A percentile compares a stretch with the other conserved stretches of the same genome.
phyloP scores from a whole-genome alignment of 2,329 filamentous ascomycete genomes.

The Clonostachys chloroleuca region DNA sequence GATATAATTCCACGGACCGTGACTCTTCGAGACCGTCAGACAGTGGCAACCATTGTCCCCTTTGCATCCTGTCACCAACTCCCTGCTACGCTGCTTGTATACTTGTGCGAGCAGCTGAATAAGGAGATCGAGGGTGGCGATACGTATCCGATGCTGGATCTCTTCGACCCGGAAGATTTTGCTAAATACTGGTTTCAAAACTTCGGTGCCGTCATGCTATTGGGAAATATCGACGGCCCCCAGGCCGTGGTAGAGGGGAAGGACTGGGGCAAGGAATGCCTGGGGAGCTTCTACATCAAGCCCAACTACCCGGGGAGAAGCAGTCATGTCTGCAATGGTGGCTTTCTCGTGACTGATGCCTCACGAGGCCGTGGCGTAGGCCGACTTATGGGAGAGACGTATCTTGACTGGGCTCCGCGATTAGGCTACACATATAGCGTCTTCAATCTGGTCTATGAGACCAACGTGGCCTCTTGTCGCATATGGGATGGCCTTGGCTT shows the following conservation, averaged over 20 bases:
- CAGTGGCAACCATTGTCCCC: conserved; percentile 77
- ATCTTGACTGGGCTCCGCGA: conserved; percentile 74
- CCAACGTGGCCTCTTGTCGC: conserved; percentile 82
- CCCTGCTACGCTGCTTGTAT: conserved; percentile 69
- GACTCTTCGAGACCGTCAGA: conserved; percentile 78
- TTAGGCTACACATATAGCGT: conserved; percentile 88
- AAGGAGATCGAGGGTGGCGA: conserved; percentile 90
- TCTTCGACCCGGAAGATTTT: conserved; percentile 70
- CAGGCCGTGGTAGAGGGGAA: conserved; percentile 53
- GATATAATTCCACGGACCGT: conserved; percentile 72
- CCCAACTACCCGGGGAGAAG: conserved; percentile 89
- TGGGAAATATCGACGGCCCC: conserved; percentile 66
- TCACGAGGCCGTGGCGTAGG: conserved; percentile 71
- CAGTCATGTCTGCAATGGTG: conserved; percentile 86
- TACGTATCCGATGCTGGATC: conserved; percentile 83
- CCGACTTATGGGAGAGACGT: conserved; percentile 70
- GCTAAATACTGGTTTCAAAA: conserved; percentile 87
- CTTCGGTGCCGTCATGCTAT: conserved; percentile 82
- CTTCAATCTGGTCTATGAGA: conserved; percentile 93
- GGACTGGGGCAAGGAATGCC: conserved; percentile 77
- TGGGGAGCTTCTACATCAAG: conserved; percentile 92
- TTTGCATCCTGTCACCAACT: conserved; percentile 74
- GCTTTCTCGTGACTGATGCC: conserved; percentile 71
- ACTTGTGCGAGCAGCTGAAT: conserved; percentile 80
- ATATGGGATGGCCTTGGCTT: conserved; percentile 93